phyloP scores from a whole-genome alignment of 1,139 yeast species.

The Candida neerlandica region DNA sequence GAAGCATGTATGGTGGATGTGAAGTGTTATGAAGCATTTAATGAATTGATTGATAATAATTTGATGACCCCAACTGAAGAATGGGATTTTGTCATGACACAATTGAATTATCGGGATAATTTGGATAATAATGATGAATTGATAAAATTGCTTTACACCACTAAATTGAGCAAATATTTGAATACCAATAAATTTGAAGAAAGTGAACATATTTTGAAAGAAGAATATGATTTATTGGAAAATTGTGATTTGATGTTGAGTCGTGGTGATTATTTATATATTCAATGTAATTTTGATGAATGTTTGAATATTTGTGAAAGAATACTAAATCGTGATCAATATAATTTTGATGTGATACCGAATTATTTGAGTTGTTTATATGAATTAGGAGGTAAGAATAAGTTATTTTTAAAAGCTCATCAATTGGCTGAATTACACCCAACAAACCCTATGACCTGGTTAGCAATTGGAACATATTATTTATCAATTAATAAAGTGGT shows the following conservation, averaged over 20 bases:
- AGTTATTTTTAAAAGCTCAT: constrained; percentile 79
- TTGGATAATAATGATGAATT: constrained; percentile 78
- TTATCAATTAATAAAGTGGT: constrained; percentile 69
- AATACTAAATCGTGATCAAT: constrained; percentile 62
- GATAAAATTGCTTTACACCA: constrained; percentile 72
- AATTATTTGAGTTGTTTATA: constrained; percentile 81
- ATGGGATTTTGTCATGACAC: constrained; percentile 71
- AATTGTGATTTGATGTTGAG: constrained; percentile 72
- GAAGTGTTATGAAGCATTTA: constrained; percentile 91
- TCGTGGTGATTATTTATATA: constrained; percentile 70
- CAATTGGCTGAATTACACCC: constrained; percentile 87
- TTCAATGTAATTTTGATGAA: constrained; percentile 78
- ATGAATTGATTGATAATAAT: constrained; percentile 72
- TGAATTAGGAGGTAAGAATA: constrained; percentile 82
- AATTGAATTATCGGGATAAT: constrained; percentile 70
- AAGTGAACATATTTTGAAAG: constrained; percentile 65
- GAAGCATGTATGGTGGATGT: constrained; percentile 89
- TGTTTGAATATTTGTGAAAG: constrained; percentile 76
- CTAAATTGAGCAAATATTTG: constrained; percentile 73
- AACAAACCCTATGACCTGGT: constrained; percentile 83
- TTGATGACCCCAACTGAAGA: constrained; percentile 85
- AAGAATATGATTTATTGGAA: constrained; percentile 69
- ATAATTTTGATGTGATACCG: constrained; percentile 75
- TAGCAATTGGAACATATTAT: constrained; percentile 90
- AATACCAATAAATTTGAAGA: constrained; percentile 62